Base-by-base conservation (phyloP, 371 early-diverging fungal species). In the Gilbertella persicaria region DNA sequence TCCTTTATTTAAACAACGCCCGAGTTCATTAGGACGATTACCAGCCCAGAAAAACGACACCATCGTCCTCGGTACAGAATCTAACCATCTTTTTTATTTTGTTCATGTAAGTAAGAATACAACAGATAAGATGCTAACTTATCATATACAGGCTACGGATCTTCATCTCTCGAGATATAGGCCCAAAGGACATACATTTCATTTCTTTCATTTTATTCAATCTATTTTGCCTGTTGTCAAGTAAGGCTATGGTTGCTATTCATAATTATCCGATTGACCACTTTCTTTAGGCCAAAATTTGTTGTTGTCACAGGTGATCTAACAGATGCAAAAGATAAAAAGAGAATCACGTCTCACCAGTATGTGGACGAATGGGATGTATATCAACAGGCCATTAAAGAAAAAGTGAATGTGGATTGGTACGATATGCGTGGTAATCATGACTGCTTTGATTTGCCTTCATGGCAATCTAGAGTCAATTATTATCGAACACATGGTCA, bases 371-470 rank as follows among this genome's bases (percentile, higher is more conserved):
- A 96, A 71, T 95, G 95, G 96, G 33, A 63, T 40, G 83, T 89
- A 1, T 95, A 95, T 56, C 64, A 80, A 17, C 53, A 63, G 5
- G 77, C 87, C 0, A 69, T 94, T 5, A 75, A 84, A 24, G 71
- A 82, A 55, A 65, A 71, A 12, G 35, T 23, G 10, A 47, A 47
- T n/a, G 20, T 36, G 5, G 65, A 62, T 56, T 94, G 90, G 85
- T 90, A 84, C 64, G 97, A 95, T 68, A 82, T 89, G 68, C 79
- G 96, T 23, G 96, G 91, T 2, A 89, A 92, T 52, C 91, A 92
- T 60, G 92, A 93, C 55, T 89, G 89, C 65, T 95, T 93, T 67
- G 83, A 94, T 58, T 78, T 93, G 14, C 78, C 75, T 12, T 73
- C 68, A 6, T 87, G 82, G 76, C 56, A 77, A 17, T 75, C 85